phyloP scores from a whole-genome alignment of 805 yeast genomes.

The Scheffersomyces ergatensis region DNA sequence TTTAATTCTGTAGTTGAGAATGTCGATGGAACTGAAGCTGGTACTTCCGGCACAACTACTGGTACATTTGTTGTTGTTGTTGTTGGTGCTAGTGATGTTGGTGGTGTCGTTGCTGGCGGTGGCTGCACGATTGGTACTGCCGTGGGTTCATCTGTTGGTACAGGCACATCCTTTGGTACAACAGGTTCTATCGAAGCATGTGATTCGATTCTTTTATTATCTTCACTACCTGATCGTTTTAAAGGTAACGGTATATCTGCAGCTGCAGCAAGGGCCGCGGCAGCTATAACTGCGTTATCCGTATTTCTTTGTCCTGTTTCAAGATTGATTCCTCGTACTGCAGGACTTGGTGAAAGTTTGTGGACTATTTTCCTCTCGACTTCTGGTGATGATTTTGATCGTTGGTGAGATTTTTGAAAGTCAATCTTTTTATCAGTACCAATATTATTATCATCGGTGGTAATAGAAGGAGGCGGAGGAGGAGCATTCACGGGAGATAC shows the following conservation, averaged over 20 bases:
- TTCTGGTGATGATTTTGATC: slow-evolving; percentile 22
- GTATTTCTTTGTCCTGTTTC: slow-evolving; percentile 31
- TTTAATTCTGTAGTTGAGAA: not conserved
- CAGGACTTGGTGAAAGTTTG: slow-evolving; percentile 43
- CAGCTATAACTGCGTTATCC: slow-evolving; percentile 66
- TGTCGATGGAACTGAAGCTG: not conserved
- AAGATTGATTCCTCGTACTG: slow-evolving; percentile 36
- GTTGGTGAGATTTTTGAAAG: slow-evolving; percentile 13
- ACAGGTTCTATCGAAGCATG: not conserved
- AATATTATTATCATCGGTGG: not conserved
- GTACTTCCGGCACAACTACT: slow-evolving; percentile 3
- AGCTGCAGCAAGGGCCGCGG: slow-evolving; percentile 81
- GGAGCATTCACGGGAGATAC: not conserved
- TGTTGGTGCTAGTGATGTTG: not conserved
- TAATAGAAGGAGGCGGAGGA: not conserved
- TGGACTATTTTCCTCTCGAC: slow-evolving; percentile 1
- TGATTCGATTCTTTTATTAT: too few relatives aligned
- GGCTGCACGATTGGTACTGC: not conserved
- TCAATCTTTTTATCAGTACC: not conserved
- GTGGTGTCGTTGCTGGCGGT: not conserved
- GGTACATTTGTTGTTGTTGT: slow-evolving; percentile 9
- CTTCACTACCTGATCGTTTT: slow-evolving; percentile 12
- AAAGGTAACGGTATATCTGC: slow-evolving; percentile 72
- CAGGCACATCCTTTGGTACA: not conserved
- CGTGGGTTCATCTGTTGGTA: not conserved